Evolutionary conservation across 768 basidiomycete species (phyloP).

Genomic region (Lyophyllum atratum): DNA sequence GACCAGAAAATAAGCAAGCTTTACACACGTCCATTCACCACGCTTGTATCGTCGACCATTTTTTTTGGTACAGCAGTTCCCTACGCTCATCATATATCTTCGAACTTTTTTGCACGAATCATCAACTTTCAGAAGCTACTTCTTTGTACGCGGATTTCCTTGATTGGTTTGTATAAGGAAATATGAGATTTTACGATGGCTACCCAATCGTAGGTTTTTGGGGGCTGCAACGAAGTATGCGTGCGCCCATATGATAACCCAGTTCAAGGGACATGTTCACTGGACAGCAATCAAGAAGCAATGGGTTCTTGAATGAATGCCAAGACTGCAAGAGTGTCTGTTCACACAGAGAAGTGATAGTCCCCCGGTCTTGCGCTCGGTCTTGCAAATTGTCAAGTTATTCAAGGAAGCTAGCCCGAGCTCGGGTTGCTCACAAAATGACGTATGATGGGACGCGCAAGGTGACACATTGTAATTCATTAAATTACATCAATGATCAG

Average conservation of each 20-base stretch:
- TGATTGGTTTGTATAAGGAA: background rate
- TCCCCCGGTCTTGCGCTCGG: background rate
- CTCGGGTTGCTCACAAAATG: background rate
- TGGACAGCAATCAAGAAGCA: background rate
- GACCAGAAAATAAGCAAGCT: slow-evolving; percentile 54
- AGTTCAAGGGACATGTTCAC: background rate
- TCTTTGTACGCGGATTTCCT: background rate
- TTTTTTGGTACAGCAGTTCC: slow-evolving; percentile 1
- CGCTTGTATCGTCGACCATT: slow-evolving; percentile 1
- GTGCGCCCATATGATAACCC: background rate
- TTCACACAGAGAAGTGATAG: background rate
- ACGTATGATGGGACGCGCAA: background rate
- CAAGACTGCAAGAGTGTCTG: background rate
- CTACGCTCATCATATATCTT: background rate
- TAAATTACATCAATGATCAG: slow-evolving; percentile 30
- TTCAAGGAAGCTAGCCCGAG: background rate
- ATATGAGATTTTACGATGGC: background rate
- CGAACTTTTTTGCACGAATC: background rate
- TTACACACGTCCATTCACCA: background rate
- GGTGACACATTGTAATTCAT: background rate
- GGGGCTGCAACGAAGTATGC: background rate
- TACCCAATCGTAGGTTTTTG: background rate
- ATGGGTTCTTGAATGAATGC: background rate
- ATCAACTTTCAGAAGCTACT: background rate
- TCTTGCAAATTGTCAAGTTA: background rate